Base-by-base conservation (phyloP, 768 basidiomycete genomes). In the Rhodotorula toruloides region DNA sequence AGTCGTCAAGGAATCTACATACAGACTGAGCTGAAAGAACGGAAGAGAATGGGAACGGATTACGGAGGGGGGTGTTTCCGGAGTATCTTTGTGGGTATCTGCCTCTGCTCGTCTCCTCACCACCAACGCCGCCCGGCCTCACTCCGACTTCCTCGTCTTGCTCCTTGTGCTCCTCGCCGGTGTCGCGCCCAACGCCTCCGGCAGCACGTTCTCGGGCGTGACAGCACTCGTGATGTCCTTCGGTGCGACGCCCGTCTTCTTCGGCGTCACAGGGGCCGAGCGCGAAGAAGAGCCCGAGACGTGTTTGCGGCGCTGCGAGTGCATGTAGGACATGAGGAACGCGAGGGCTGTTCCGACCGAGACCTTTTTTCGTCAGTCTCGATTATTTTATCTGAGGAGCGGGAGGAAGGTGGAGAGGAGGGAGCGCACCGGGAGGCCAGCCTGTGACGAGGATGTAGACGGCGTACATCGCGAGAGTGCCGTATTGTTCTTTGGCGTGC, bases 371-470 rank as follows among this genome's bases (percentile, higher is more conserved):
- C 50, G 43, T 22, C 32, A 39, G 55, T 2, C 19, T 40, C 19
- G 5, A 17, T 31, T 17, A 8, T 2, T 25, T 10, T 31, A 4
- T 32, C 52, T 80, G 75, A 83, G 85, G 76, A 85, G 79, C 68
- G 83, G 77, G 73, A 82, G 84, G 53, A 85, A 76, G 16, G 80
- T 83, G 83, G 57, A 19, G 9, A 22, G 49, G 36, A 52, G 25
- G 14, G 34, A 11, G 80, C 82, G 73, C 74, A 94, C 93, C 85
- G 50, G 91, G 91, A 84, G 90, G 91, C 93, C 94, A 97, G 42
- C 86, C 80, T 19, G 83, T 63, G 78, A 93, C 90, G 71, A 92
- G 77, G 1, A 76, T 76, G 2, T 81, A 55, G 42, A 62, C 56
- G 7, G 36, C 62, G 32, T 59, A 36, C 21, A 37, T n/a, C 12